Percentiles rank a stretch among this genome's conserved stretches.
Evolutionary conservation across 2,329 filamentous ascomycete species (phyloP).

Genomic region (Hypoxylon sp.): DNA sequence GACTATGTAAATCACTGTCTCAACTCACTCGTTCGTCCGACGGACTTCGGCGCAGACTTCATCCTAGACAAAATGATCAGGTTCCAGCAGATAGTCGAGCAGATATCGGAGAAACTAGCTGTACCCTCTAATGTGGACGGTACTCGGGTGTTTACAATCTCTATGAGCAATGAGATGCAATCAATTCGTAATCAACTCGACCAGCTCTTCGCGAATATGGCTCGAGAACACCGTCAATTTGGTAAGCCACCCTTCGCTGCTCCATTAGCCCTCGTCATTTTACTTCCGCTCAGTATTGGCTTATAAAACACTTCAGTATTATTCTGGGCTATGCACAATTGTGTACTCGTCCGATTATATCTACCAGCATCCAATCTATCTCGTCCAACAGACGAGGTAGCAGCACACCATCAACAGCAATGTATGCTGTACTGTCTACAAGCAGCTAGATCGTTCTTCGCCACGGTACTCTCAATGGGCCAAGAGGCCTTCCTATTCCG

Average conservation of each 20-base stretch:
- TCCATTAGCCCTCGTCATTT: conserved; percentile 4
- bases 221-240: conserved; percentile 48
- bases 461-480: conserved; percentile 50
- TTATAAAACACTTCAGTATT: conserved; percentile 42
- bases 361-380: conserved; percentile 55
- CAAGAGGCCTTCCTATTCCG: conserved; percentile 47
- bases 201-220: conserved; percentile 51
- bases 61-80: conserved; percentile 54
- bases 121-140: conserved; percentile 32
- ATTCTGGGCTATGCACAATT: conserved; percentile 54
- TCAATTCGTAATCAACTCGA: conserved; percentile 54
- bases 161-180: conserved; percentile 53
- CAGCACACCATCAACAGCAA: conserved; percentile 44
- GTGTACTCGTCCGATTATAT: conserved; percentile 56
- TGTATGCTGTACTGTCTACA: conserved; percentile 55
- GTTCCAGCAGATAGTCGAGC: conserved; percentile 55
- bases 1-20: conserved; percentile 54
- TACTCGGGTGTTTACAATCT: conserved; percentile 49
- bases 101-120: conserved; percentile 53
- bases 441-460: conserved; percentile 54
- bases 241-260: conserved; percentile 34
- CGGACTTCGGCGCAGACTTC: conserved; percentile 50
- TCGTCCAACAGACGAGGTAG: conserved; percentile 41
- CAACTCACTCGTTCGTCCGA: conserved; percentile 49
- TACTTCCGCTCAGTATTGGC: background rate